Evolutionary conservation across 306 rosid genomes (phyloP).

Genomic region (Cicer bijugum): DNA sequence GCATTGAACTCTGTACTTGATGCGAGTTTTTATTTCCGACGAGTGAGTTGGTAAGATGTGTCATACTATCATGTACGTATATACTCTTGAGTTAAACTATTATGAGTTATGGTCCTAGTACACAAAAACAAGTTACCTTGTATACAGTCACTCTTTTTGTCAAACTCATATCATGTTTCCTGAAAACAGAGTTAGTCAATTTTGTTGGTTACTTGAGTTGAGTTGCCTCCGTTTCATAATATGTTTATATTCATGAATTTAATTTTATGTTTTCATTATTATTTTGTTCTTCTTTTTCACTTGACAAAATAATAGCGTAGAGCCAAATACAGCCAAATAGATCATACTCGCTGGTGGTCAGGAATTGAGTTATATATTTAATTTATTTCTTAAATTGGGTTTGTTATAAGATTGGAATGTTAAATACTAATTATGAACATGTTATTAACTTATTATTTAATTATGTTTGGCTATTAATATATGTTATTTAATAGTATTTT

Average conservation of each 20-base stretch:
- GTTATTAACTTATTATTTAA: too few species aligned
- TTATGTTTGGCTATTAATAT: too few species aligned
- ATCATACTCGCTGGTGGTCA: neutral
- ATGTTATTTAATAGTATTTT: too few species aligned
- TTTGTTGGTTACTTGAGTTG: slow-evolving; percentile 23
- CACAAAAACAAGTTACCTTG: neutral
- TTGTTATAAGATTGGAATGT: too few species aligned
- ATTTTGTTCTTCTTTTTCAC: slow-evolving; percentile 2
- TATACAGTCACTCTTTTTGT: slow-evolving; percentile 6
- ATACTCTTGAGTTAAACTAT: slow-evolving; percentile 8
- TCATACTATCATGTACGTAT: neutral
- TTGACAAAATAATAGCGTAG: neutral
- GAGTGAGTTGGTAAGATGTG: slow-evolving; percentile 2
- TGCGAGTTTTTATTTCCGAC: neutral
- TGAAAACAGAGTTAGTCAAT: neutral
- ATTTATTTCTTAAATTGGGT: too few species aligned
- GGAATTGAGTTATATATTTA: neutral
- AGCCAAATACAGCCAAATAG: slow-evolving; percentile 23
- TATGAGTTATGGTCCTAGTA: neutral
- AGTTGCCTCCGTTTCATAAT: neutral
- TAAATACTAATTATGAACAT: too few species aligned
- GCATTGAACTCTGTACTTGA: neutral
- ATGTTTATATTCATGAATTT: neutral
- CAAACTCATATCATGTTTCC: neutral
- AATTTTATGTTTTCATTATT: neutral